Conservation (phyloP, 2,329 filamentous ascomycete genomes). For the Hortaea sp. region DNA sequence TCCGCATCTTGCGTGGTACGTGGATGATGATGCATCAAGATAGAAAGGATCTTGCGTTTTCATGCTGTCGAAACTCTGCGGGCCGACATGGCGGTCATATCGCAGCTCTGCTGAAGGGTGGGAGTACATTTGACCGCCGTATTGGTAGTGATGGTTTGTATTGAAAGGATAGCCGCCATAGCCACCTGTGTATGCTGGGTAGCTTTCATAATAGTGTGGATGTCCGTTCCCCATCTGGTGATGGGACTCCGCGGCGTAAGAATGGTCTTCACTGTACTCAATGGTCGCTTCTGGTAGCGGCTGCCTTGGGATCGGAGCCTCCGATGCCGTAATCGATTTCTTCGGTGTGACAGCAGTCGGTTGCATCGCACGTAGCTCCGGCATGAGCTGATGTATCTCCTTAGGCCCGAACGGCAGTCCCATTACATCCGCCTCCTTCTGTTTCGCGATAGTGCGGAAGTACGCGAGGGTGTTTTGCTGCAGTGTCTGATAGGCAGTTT, state of each 20-base stretch:
- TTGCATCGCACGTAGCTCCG: constrained; percentile 11
- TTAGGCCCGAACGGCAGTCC: constrained; percentile 20
- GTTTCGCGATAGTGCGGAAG: constrained; percentile 33
- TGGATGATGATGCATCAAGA: not conserved
- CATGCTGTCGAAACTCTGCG: not conserved
- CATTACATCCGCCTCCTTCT: constrained; percentile 25
- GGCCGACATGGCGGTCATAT: not conserved
- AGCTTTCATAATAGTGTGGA: not conserved
- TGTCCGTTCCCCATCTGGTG: not conserved
- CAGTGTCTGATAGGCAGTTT: constrained; percentile 24
- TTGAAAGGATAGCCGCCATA: constrained; percentile 1
- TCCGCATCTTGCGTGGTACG: constrained; percentile 3
- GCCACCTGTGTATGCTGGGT: constrained; percentile 1
- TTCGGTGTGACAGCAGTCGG: not conserved
- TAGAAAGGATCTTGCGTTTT: constrained; percentile 5
- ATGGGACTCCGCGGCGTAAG: not conserved
- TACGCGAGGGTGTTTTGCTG: constrained; percentile 30
- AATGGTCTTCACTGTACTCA: not conserved
- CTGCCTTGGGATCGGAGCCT: not conserved
- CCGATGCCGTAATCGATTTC: not conserved
- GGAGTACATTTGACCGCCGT: not conserved
- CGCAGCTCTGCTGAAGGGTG: not conserved
- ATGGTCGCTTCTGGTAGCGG: too few species aligned
- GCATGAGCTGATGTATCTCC: constrained; percentile 21
- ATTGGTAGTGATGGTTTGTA: not conserved